Percentiles rank a stretch among this genome's conserved stretches.
Evolutionary conservation across 129 eudicot genomes (phyloP).

Genomic region (Deinandra increscens): DNA sequence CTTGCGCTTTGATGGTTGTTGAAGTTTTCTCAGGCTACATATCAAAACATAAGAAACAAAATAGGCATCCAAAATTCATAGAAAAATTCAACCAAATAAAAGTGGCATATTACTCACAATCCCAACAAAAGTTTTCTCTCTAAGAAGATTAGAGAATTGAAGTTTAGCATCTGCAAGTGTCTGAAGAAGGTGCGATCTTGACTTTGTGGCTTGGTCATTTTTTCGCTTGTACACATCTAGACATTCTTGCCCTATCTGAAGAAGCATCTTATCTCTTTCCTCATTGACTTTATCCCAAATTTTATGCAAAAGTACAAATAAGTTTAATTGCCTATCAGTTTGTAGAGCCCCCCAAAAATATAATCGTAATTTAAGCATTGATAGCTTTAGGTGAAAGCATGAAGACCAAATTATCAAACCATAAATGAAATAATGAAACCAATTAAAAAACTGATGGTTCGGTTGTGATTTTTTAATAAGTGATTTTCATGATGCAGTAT

Average conservation of each 20-base stretch:
- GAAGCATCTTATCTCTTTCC: conserved; percentile 91
- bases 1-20: conserved; percentile 59
- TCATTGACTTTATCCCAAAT: conserved; percentile 97
- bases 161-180: conserved; percentile 59
- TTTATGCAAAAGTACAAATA: conserved; percentile 52
- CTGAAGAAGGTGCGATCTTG: conserved; percentile 59
- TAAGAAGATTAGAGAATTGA: conserved; percentile 58
- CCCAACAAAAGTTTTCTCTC: conserved; percentile 55
- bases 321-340: not conserved
- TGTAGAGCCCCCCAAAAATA: not conserved
- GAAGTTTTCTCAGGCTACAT: conserved; percentile 44
- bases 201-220: conserved; percentile 63
- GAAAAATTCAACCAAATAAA: conserved; percentile 6
- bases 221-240: conserved; percentile 71
- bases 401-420: no score
- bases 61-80: not conserved
- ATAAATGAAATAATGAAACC: no score
- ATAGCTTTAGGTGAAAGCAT: no score
- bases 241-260: conserved; percentile 82
- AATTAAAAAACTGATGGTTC: no score
- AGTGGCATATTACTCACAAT: conserved; percentile 38
- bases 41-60: conserved; percentile 11
- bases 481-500: no score
- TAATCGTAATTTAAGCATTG: not conserved
- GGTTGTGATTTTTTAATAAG: no score